A percentile compares a stretch with the other conserved stretches of the same genome.
phyloP scores from a whole-genome alignment of 805 yeast genomes.

The Deakozyma indianensis region DNA sequence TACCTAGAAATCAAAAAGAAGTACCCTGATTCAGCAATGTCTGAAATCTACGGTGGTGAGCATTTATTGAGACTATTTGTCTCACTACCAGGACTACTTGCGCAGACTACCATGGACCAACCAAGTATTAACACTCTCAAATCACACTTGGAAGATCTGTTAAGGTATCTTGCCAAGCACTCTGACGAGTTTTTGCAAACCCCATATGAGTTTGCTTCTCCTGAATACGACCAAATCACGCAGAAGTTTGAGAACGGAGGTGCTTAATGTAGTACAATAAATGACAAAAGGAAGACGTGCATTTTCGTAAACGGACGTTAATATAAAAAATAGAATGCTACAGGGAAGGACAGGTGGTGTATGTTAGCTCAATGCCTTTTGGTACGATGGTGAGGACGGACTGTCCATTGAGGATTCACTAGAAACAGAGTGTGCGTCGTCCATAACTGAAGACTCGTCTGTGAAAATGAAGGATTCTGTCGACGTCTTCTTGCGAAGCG shows the following conservation, averaged over 20 bases:
- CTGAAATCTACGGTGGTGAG: conserved; percentile 60
- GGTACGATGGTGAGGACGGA: neutral
- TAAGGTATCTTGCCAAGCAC: conserved; percentile 37
- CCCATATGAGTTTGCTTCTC: conserved; percentile 37
- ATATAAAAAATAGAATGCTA: too few relatives aligned
- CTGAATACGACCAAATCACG: conserved; percentile 27
- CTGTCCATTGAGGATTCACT: neutral
- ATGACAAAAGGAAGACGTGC: too few relatives aligned
- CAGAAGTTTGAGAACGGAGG: neutral
- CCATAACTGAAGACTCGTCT: neutral
- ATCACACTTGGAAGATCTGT: conserved; percentile 37
- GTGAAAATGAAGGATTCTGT: neutral
- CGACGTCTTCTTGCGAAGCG: neutral
- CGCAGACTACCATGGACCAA: conserved; percentile 70
- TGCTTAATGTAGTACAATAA: neutral
- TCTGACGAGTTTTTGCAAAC: conserved; percentile 23
- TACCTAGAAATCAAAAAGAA: conserved; percentile 35
- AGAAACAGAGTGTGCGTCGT: neutral
- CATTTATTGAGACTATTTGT: conserved; percentile 69
- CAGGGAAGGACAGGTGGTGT: too few relatives aligned
- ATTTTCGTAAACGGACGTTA: too few relatives aligned
- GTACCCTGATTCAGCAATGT: conserved; percentile 22
- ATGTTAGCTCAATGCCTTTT: too few relatives aligned
- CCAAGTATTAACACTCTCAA: conserved; percentile 45
- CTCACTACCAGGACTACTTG: conserved; percentile 68